A percentile compares a stretch with the other conserved stretches of the same genome.
These are phyloP conservation scores for Coemansia sp. DNA, from an alignment of 192 early-diverging fungal species.

Conservation along the genomic window DNA sequence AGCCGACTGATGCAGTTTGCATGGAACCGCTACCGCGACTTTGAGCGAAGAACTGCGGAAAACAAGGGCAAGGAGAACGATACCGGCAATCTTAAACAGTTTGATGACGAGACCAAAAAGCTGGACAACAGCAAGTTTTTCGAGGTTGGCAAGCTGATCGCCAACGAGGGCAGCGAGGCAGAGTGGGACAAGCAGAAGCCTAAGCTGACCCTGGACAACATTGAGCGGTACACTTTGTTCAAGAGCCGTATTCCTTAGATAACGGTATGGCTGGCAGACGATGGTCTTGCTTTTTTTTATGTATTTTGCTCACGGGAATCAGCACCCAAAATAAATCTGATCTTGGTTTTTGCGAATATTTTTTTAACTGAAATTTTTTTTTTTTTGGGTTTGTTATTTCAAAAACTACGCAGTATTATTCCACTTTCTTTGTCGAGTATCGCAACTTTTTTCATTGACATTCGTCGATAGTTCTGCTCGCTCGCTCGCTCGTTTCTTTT, in stretches of 20 bases:
- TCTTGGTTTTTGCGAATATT: background rate
- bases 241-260: slow-evolving; percentile 83
- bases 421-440: no score
- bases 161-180: slow-evolving; percentile 33
- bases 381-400: background rate
- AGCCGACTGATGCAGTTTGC: slow-evolving; percentile 76
- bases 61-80: slow-evolving; percentile 5
- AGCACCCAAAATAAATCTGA: background rate
- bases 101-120: slow-evolving; percentile 53
- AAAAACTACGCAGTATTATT: background rate
- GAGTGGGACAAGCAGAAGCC: slow-evolving; percentile 60
- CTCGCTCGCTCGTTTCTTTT: no score
- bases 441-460: no score
- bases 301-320: background rate
- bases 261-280: background rate
- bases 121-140: slow-evolving; percentile 44
- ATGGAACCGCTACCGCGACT: slow-evolving; percentile 62
- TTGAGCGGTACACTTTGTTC: slow-evolving; percentile 89
- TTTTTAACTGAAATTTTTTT: background rate
- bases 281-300: background rate
- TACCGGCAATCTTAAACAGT: slow-evolving; percentile 32
- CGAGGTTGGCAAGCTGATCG: slow-evolving; percentile 41
- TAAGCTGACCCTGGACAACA: slow-evolving; percentile 74
- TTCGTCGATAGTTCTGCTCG: no score
- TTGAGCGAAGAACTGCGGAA: slow-evolving; percentile 44